Conservation (phyloP, 495 filamentous ascomycete species). For the Cercophora sp. region DNA sequence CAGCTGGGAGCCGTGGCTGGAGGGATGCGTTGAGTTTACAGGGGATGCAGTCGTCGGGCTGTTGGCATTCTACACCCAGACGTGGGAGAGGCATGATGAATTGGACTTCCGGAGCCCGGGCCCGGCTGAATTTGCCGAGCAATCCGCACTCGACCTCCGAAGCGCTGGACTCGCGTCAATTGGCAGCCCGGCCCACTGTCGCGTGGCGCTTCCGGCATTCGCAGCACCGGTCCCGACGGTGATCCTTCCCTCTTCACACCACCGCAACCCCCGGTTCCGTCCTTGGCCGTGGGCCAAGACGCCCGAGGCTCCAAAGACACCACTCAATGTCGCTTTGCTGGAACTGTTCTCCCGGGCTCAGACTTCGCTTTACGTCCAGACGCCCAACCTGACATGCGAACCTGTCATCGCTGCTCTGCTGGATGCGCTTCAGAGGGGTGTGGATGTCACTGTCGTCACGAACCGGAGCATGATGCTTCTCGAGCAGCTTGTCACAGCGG, state of each 20-base stretch:
- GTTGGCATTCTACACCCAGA: conserved; percentile 55
- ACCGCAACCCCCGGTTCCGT: conserved; percentile 54
- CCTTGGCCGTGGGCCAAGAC: conserved; percentile 40
- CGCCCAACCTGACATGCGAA: conserved; percentile 64
- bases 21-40: conserved; percentile 58
- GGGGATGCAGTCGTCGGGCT: conserved; percentile 54
- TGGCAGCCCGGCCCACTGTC: conserved; percentile 16
- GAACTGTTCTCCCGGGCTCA: conserved; percentile 49
- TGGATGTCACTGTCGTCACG: conserved; percentile 61
- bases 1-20: conserved; percentile 73
- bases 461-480: conserved; percentile 64
- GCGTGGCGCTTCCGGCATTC: neutral
- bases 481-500: conserved; percentile 68
- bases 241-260: conserved; percentile 66
- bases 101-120: neutral
- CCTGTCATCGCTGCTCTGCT: conserved; percentile 54
- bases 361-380: conserved; percentile 58
- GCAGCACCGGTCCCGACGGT: conserved; percentile 39
- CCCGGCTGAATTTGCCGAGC: too few relatives aligned
- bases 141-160: conserved; percentile 1
- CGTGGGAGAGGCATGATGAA: conserved; percentile 42
- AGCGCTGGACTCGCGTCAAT: conserved; percentile 7
- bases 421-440: conserved; percentile 51
- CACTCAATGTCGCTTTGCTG: conserved; percentile 61
- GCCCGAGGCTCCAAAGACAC: conserved; percentile 54